Evolutionary conservation across 1,284 basidiomycete genomes (phyloP).

Genomic region (Ceratobasidium sp.): DNA sequence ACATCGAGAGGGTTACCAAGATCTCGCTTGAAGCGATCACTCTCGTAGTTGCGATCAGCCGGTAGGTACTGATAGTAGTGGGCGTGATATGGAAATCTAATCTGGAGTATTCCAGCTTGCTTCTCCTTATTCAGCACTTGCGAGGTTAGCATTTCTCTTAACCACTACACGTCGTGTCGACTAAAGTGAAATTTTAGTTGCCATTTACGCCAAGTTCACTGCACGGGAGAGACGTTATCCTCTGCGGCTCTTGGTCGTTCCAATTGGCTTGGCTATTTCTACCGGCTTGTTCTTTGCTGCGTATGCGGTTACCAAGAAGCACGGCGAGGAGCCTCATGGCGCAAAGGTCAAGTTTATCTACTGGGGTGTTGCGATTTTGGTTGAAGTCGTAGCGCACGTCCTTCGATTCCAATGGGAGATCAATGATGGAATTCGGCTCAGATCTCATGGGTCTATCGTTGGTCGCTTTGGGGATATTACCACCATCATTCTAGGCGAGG

Average conservation of each 20-base stretch:
- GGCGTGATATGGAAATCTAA: too few species aligned
- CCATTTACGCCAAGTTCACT: slow-evolving; percentile 12
- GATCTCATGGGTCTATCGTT: slow-evolving; percentile 7
- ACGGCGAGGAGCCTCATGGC: not conserved
- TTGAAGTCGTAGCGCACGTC: slow-evolving; percentile 7
- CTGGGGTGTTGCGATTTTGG: not conserved
- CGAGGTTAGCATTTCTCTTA: not conserved
- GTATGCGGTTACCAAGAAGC: not conserved
- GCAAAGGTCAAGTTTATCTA: slow-evolving; percentile 2
- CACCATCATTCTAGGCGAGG: slow-evolving; percentile 1
- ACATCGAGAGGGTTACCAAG: slow-evolving; percentile 23
- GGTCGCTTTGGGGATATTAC: not conserved
- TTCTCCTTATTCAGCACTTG: slow-evolving; percentile 30
- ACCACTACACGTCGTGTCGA: too few species aligned
- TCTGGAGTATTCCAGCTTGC: not conserved
- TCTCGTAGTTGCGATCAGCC: slow-evolving; percentile 33
- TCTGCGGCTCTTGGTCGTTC: not conserved
- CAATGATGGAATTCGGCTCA: not conserved
- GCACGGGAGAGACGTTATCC: not conserved
- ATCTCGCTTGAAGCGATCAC: slow-evolving; percentile 38
- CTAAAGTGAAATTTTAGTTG: slow-evolving; percentile 1
- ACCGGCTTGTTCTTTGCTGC: not conserved
- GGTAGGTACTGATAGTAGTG: not conserved
- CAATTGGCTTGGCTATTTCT: not conserved
- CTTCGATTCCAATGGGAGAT: slow-evolving; percentile 29